phyloP scores from a whole-genome alignment of 1,139 yeast genomes.

The Trichomonascaceae sp. region DNA sequence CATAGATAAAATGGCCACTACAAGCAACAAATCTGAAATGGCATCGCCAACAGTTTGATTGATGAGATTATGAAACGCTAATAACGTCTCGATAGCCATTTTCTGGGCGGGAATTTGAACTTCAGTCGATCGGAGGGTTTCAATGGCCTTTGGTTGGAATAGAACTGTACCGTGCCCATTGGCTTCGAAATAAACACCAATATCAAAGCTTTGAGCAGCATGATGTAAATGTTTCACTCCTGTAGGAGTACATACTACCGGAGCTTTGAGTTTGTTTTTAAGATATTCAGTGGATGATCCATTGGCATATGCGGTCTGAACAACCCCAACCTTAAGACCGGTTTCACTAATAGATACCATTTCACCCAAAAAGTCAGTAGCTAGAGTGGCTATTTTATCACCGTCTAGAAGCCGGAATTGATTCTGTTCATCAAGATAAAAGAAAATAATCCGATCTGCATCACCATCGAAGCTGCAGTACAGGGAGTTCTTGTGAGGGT shows the following conservation, averaged over 20 bases:
- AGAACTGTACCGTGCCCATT: slow-evolving; percentile 98
- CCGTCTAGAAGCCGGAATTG: slow-evolving; percentile 79
- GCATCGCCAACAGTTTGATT: slow-evolving; percentile 99
- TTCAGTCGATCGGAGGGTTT: slow-evolving; percentile 28
- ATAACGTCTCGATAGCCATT: slow-evolving; percentile 47
- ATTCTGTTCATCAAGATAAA: slow-evolving; percentile 47
- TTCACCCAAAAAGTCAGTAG: slow-evolving; percentile 62
- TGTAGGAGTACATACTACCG: slow-evolving; percentile 86
- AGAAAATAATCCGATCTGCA: slow-evolving; percentile 90
- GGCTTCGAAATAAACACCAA: slow-evolving; percentile 96
- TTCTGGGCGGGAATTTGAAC: slow-evolving; percentile 34
- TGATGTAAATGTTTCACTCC: slow-evolving; percentile 96
- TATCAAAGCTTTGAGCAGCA: slow-evolving; percentile 73
- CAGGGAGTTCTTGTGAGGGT: slow-evolving; percentile 38
- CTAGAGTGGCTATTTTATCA: slow-evolving; percentile 82
- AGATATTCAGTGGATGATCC: slow-evolving; percentile 82
- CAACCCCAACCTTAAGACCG: slow-evolving; percentile 60
- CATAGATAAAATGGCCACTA: slow-evolving; percentile 57
- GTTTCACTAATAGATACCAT: slow-evolving; percentile 39
- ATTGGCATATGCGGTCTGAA: slow-evolving; percentile 97
- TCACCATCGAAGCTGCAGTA: slow-evolving; percentile 95
- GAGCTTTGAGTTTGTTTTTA: slow-evolving; percentile 55
- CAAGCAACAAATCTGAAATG: slow-evolving; percentile 76
- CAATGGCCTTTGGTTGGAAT: slow-evolving; percentile 57
- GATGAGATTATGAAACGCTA: slow-evolving; percentile 60